Percentiles rank a stretch among this genome's conserved stretches.
Evolutionary conservation across 225 moss, liverwort and hornwort species (phyloP).

Genomic region (Polytrichum commune): DNA sequence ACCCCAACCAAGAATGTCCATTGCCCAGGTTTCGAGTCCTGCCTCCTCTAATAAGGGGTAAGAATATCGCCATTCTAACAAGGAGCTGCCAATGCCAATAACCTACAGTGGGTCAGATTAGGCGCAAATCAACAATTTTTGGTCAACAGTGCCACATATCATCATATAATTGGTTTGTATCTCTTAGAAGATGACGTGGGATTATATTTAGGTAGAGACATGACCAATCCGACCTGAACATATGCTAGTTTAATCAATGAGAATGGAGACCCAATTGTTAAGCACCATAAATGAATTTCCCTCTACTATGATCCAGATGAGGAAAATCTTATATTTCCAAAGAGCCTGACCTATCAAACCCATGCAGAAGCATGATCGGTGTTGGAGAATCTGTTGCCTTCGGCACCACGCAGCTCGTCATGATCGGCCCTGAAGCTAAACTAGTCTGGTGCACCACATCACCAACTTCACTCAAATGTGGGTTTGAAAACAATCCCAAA

Average conservation of each 20-base stretch:
- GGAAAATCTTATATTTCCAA: background rate
- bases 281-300: too few species aligned
- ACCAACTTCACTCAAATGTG: slow-evolving; percentile 16
- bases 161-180: too few species aligned
- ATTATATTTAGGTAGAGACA: too few species aligned
- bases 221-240: too few species aligned
- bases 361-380: slow-evolving; percentile 70
- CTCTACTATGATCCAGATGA: too few species aligned
- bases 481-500: too few species aligned
- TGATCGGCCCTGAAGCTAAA: slow-evolving; percentile 62
- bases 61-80: slow-evolving; percentile 92
- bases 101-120: background rate
- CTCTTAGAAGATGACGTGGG: too few species aligned
- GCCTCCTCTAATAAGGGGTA: slow-evolving; percentile 79
- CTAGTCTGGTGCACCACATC: slow-evolving; percentile 65
- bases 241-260: too few species aligned
- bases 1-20: slow-evolving; percentile 97
- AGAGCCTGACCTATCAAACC: slow-evolving; percentile 81
- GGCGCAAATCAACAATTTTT: background rate
- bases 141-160: too few species aligned
- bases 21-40: slow-evolving; percentile 72
- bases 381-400: slow-evolving; percentile 39
- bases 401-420: slow-evolving; percentile 85
- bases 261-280: too few species aligned
- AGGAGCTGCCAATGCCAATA: slow-evolving; percentile 50